phyloP scores from a whole-genome alignment of 2,329 filamentous ascomycete species.

The Clonostachys rosea region DNA sequence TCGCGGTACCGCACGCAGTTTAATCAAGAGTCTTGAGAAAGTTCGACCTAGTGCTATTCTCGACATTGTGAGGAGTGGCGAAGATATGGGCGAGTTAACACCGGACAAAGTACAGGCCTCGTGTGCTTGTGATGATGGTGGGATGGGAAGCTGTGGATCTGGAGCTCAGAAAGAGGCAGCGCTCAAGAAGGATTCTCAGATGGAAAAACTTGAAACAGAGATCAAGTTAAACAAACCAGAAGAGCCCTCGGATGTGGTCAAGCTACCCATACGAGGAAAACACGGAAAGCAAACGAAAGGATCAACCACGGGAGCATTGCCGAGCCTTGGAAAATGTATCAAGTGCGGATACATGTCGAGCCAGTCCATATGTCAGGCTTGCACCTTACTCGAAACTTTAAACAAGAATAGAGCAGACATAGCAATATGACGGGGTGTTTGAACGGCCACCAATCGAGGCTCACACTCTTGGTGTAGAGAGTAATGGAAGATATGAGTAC shows the following conservation, averaged over 20 bases:
- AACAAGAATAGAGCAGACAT: conserved; percentile 73
- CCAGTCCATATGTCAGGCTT: conserved; percentile 91
- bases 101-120: conserved; percentile 28
- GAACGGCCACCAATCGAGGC: no score
- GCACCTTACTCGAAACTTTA: conserved; percentile 79
- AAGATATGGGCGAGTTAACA: conserved; percentile 85
- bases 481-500: no score
- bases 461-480: no score
- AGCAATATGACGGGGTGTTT: conserved; percentile 29
- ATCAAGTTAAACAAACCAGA: conserved; percentile 16
- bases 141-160: conserved; percentile 65
- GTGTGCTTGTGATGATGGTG: conserved; percentile 30
- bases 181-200: conserved; percentile 10
- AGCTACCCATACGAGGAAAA: conserved; percentile 24
- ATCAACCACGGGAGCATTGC: conserved; percentile 39
- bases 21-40: conserved; percentile 94
- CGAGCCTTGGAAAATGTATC: conserved; percentile 77
- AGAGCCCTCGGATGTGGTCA: conserved; percentile 14
- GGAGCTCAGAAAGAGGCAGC: conserved; percentile 66
- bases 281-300: conserved; percentile 12
- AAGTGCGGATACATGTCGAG: conserved; percentile 95
- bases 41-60: conserved; percentile 91
- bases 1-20: conserved; percentile 79
- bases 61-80: conserved; percentile 90
- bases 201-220: conserved; percentile 21